Percentiles rank a stretch among this genome's conserved stretches.
These are phyloP conservation scores for Sarocladiaceae sp. DNA, from an alignment of 2,329 filamentous ascomycete genomes.

Conservation along the genomic window DNA sequence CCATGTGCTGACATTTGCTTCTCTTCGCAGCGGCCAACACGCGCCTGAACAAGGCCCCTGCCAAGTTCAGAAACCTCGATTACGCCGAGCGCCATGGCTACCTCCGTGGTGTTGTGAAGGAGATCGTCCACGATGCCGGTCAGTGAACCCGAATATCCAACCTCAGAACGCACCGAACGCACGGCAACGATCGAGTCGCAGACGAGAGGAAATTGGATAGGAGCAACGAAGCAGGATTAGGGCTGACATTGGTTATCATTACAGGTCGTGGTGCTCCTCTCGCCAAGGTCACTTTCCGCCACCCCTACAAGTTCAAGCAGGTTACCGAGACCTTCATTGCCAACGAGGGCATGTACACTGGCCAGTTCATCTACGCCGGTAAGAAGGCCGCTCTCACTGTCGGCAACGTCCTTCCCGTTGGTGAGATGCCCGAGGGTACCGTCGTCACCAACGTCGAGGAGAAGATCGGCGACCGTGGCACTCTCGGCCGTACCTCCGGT, in stretches of 20 bases:
- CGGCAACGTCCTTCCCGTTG: conserved; percentile 94
- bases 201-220: background rate
- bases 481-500: conserved; percentile 92
- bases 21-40: conserved; percentile 62
- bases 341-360: conserved; percentile 99
- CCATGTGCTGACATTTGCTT: conserved; percentile 22
- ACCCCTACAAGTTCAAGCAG: conserved; percentile 97
- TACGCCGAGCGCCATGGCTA: conserved; percentile 97
- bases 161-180: conserved; percentile 4
- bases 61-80: conserved; percentile 95
- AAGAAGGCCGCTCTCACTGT: conserved; percentile 97
- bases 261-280: conserved; percentile 83
- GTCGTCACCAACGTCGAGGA: conserved; percentile 99
- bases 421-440: conserved; percentile 96
- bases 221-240: conserved; percentile 8
- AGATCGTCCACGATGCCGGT: conserved; percentile 98
- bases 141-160: conserved; percentile 19
- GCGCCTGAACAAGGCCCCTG: conserved; percentile 76
- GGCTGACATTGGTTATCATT: conserved; percentile 20
- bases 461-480: conserved; percentile 95
- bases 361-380: conserved; percentile 99
- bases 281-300: conserved; percentile 93
- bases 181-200: conserved; percentile 9
- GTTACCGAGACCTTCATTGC: conserved; percentile 99
- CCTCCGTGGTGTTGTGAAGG: conserved; percentile 93